Evolutionary conservation across 768 basidiomycete genomes (phyloP), one percentile per base, ranked within the genome.

Genomic region (Mycena crocata): DNA sequence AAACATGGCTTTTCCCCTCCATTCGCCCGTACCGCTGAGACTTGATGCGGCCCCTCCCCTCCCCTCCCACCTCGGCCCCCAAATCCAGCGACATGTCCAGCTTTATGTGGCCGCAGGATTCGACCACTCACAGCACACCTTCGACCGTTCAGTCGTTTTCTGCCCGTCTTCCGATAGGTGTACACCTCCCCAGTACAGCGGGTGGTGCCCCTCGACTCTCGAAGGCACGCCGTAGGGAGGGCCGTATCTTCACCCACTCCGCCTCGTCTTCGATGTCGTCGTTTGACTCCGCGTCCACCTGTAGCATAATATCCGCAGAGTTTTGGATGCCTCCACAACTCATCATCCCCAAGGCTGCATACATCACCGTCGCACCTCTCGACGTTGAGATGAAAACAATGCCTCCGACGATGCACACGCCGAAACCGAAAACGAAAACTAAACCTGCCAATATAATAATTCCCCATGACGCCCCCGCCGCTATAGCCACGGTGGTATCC

Each of bases 151-250:
- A 61, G 10, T 55, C 69, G 14, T 70, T 58, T 30, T 31, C 42
- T 21, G 19, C 67, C 1, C 62, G 51, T 10, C 40, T 67, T 17
- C 64, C 69, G 19, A 64, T 64, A 8, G 68, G 63, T 9, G 54
- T 57, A 19, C 31, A 56, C 17, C 34, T 40, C 12, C 59, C 58
- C 17, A 59, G 30, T 26, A 23, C 54, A 3, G 32, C 21, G n/a
- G 32, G 40, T 45, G 56, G 45, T 32, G 64, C 31, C 2, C 63
- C 68, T 12, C 69, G 69, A 30, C 46, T 48, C 15, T 37, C 32
- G 37, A 75, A 70, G 31, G 60, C 66, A 8, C 75, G 72, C 30
- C 70, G 72, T 26, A 68, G 73, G 1, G 73, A 67, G 51, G 73
- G 73, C 15, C 69, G 66, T 30, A 56, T 74, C 24, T 74, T 75